Evolutionary conservation across 2,329 filamentous ascomycete species (phyloP).

Genomic region (Penicillium sp.): DNA sequence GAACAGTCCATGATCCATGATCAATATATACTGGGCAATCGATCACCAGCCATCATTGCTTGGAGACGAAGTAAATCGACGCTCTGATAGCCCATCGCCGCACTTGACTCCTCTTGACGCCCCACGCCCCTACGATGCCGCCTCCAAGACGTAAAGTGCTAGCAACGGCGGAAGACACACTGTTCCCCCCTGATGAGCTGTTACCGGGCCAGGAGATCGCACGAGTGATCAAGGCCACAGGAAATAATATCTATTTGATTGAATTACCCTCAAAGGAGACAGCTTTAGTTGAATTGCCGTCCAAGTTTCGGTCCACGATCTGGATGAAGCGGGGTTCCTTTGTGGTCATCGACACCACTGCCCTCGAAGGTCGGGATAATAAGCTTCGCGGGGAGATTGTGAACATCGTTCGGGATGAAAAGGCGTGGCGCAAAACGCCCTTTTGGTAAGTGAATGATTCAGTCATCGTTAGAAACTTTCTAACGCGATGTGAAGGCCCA

Average conservation of each 20-base stretch:
- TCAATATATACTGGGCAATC: not conserved
- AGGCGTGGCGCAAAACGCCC: slow-evolving; percentile 82
- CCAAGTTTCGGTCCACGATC: slow-evolving; percentile 86
- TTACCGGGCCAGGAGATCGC: slow-evolving; percentile 67
- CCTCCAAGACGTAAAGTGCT: slow-evolving; percentile 77
- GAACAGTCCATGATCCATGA: not conserved
- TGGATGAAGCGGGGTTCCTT: slow-evolving; percentile 91
- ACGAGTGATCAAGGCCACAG: slow-evolving; percentile 78
- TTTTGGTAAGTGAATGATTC: slow-evolving; percentile 70
- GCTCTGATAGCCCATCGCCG: not conserved
- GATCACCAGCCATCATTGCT: not conserved
- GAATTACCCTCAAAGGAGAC: slow-evolving; percentile 69
- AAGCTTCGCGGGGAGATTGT: slow-evolving; percentile 88
- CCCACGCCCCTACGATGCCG: slow-evolving; percentile 59
- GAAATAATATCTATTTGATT: slow-evolving; percentile 87
- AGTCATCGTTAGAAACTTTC: not conserved
- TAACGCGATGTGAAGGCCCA: slow-evolving; percentile 64
- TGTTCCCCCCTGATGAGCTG: slow-evolving; percentile 62
- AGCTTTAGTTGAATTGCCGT: slow-evolving; percentile 78
- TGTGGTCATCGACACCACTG: slow-evolving; percentile 77
- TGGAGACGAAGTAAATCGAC: not conserved
- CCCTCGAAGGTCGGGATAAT: slow-evolving; percentile 70
- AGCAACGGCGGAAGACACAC: slow-evolving; percentile 75
- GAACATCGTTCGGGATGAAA: slow-evolving; percentile 91
- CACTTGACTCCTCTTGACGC: not conserved